Evolutionary conservation across 345 rosid species (phyloP).

Genomic region (Boechera stricta): DNA sequence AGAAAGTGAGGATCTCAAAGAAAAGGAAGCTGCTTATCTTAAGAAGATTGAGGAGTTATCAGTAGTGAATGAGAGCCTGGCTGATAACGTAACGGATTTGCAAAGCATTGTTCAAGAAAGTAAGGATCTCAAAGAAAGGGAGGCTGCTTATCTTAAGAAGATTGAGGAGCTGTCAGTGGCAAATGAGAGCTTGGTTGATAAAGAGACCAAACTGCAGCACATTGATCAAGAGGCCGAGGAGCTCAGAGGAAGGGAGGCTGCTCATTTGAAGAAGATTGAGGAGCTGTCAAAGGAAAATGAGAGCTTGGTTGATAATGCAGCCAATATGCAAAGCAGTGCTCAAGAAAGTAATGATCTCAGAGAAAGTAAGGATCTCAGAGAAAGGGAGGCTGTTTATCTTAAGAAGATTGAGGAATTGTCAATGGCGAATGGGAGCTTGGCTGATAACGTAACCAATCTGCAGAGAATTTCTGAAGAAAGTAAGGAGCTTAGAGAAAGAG

Average conservation of each 20-base stretch:
- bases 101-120: slow-evolving; percentile 56
- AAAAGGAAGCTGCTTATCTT: slow-evolving; percentile 31
- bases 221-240: slow-evolving; percentile 52
- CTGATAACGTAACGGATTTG: slow-evolving; percentile 68
- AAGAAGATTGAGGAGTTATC: slow-evolving; percentile 40
- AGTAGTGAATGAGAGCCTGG: slow-evolving; percentile 58
- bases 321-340: slow-evolving; percentile 9
- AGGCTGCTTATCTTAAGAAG: slow-evolving; percentile 22
- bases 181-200: slow-evolving; percentile 53
- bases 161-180: slow-evolving; percentile 30
- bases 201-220: slow-evolving; percentile 69
- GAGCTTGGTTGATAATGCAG: slow-evolving; percentile 15
- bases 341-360: slow-evolving; percentile 67
- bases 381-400: slow-evolving; percentile 58
- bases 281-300: slow-evolving; percentile 36
- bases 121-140: slow-evolving; percentile 26
- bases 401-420: slow-evolving; percentile 72
- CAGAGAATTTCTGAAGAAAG: slow-evolving; percentile 65
- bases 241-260: slow-evolving; percentile 33
- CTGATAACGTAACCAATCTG: slow-evolving; percentile 57
- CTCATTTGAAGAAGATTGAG: slow-evolving; percentile 33
- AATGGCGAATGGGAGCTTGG: slow-evolving; percentile 66
- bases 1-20: slow-evolving; percentile 30
- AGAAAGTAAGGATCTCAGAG: slow-evolving; percentile 63
- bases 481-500: slow-evolving; percentile 54